Percentiles rank a stretch among this genome's conserved stretches.
phyloP scores from a whole-genome alignment of 2,329 filamentous ascomycete species.

The Alternaria sp. region DNA sequence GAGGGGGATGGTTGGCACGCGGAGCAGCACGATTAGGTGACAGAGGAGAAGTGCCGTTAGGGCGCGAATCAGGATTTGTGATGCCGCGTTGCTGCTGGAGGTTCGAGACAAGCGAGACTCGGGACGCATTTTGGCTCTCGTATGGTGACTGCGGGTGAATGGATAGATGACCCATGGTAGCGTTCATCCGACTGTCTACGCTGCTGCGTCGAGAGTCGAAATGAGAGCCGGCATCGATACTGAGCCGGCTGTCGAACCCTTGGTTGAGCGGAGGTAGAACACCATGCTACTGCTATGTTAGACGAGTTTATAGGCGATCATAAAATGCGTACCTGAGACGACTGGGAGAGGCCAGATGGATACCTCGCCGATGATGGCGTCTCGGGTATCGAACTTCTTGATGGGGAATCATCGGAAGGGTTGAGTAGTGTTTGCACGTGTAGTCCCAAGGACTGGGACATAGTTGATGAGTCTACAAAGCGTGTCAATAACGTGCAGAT shows the following conservation, averaged over 20 bases:
- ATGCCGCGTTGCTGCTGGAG: constrained; percentile 67
- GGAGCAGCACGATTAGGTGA: constrained; percentile 51
- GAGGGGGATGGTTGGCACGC: constrained; percentile 50
- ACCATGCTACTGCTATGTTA: constrained; percentile 38
- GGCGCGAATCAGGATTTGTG: constrained; percentile 43
- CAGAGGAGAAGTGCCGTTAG: constrained; percentile 54
- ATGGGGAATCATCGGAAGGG: constrained; percentile 55
- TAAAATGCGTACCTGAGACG: constrained; percentile 30
- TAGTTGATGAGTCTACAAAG: constrained; percentile 48
- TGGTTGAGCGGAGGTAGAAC: constrained; percentile 65
- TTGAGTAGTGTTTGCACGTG: constrained; percentile 59
- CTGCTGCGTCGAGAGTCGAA: constrained; percentile 73
- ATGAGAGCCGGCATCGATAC: constrained; percentile 58
- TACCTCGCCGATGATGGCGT: constrained; percentile 51
- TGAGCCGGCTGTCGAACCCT: constrained; percentile 54
- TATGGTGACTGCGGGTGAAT: constrained; percentile 74
- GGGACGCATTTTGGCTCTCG: constrained; percentile 77
- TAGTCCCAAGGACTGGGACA: constrained; percentile 55
- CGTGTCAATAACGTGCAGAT: constrained; percentile 15
- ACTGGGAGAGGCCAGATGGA: constrained; percentile 35
- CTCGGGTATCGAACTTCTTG: constrained; percentile 51
- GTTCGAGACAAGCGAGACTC: constrained; percentile 74
- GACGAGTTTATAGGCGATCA: not conserved
- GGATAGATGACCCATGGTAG: constrained; percentile 71
- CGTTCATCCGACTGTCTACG: constrained; percentile 79